Evolutionary conservation across 75 land plant genomes (phyloP).

Genomic region (Selaginella tamariscina): DNA sequence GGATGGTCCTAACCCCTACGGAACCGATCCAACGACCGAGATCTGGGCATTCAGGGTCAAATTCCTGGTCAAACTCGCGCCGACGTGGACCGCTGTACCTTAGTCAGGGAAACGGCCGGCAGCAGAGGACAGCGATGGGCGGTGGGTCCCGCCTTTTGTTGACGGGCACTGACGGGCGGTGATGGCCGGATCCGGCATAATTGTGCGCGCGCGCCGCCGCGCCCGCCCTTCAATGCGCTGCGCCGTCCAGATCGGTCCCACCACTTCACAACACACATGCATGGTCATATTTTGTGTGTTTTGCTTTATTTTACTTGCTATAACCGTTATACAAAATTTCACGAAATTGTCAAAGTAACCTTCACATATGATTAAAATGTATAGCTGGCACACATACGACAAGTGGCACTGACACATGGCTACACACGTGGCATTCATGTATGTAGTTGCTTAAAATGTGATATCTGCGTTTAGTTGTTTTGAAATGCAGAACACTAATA

Average conservation of each 20-base stretch:
- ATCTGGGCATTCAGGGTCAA: not conserved
- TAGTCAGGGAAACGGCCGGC: too few species aligned
- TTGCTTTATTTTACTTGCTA: not conserved
- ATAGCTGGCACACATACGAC: too few species aligned
- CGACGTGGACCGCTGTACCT: too few species aligned
- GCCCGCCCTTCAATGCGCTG: constrained; percentile 2
- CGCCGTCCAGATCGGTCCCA: not conserved
- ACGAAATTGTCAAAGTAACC: too few species aligned
- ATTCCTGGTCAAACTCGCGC: not conserved
- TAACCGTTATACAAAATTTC: too few species aligned
- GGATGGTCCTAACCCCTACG: not conserved
- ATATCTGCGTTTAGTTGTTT: too few species aligned
- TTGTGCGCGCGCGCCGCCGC: not conserved
- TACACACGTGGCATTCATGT: too few species aligned
- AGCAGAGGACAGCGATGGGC: not conserved
- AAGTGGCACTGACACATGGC: too few species aligned
- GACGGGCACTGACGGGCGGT: not conserved
- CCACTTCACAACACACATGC: too few species aligned
- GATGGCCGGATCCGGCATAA: not conserved
- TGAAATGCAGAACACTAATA: too few species aligned
- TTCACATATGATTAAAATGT: too few species aligned
- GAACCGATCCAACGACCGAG: not conserved
- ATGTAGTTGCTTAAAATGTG: too few species aligned
- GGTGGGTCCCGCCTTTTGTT: not conserved
- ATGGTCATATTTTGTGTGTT: not conserved